phyloP scores from a whole-genome alignment of 768 basidiomycete genomes.

The Pulveroboletus frians region DNA sequence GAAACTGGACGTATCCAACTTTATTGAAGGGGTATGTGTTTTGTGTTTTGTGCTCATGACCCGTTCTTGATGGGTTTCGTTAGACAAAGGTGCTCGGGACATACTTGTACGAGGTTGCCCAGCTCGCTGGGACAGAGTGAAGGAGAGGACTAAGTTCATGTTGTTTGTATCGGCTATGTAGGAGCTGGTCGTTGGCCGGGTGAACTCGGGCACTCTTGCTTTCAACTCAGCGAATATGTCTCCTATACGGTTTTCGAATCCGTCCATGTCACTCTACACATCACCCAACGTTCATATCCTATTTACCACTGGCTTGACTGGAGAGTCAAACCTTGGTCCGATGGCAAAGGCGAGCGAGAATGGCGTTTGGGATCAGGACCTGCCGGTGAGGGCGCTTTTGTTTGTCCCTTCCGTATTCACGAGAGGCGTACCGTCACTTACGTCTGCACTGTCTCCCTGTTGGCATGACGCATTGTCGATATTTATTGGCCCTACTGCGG shows the following conservation, averaged over 20 bases:
- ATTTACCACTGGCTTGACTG: conserved; percentile 1
- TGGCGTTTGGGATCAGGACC: conserved; percentile 17
- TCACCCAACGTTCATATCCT: neutral
- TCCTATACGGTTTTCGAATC: neutral
- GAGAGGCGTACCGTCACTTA: conserved; percentile 13
- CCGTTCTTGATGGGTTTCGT: conserved; percentile 1
- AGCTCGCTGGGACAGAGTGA: conserved; percentile 15
- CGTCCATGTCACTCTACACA: neutral
- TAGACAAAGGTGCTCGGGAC: conserved; percentile 33
- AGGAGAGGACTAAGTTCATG: neutral
- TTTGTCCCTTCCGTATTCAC: neutral
- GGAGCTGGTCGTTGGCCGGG: neutral
- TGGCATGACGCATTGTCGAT: neutral
- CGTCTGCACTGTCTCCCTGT: neutral
- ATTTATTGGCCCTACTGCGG: neutral
- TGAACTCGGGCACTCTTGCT: neutral
- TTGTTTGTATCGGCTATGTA: no score
- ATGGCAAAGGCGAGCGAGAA: conserved; percentile 14
- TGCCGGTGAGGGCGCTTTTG: conserved; percentile 6
- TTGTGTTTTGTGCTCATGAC: neutral
- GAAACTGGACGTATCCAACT: conserved; percentile 89
- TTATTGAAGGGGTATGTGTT: conserved; percentile 68
- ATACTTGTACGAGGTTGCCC: conserved; percentile 30
- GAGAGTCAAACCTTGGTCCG: neutral
- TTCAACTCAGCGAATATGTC: conserved; percentile 21